Evolutionary conservation across 805 yeast genomes (phyloP).

Genomic region (Teunomyces barrocoloradensis): DNA sequence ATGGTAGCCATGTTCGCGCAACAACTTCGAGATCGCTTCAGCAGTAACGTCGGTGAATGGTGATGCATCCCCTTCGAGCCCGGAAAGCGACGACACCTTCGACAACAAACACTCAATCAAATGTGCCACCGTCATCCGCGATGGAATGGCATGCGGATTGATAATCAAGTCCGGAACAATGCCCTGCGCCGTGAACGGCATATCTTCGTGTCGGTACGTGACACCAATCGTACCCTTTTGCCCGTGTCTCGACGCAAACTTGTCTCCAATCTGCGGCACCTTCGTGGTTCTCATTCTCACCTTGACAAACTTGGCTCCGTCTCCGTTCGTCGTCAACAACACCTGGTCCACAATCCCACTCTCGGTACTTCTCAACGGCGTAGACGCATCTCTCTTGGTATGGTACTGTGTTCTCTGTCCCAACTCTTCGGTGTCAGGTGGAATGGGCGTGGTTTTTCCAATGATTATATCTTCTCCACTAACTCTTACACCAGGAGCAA

Average conservation of each 20-base stretch:
- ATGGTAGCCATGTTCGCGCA: conserved; percentile 95
- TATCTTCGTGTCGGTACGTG: conserved; percentile 96
- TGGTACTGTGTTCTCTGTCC: conserved; percentile 99
- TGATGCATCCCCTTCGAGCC: conserved; percentile 98
- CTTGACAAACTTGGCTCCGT: conserved; percentile 95
- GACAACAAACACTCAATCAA: conserved; percentile 96
- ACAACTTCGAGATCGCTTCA: conserved; percentile 88
- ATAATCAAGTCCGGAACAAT: conserved; percentile 95
- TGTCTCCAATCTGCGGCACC: conserved; percentile 98
- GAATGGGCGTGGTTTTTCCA: conserved; percentile 98
- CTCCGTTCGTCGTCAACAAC: conserved; percentile 93
- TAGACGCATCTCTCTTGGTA: conserved; percentile 97
- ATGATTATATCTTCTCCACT: conserved; percentile 98
- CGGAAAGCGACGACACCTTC: conserved; percentile 91
- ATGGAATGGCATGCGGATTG: conserved; percentile 99
- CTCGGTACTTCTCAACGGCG: conserved; percentile 95
- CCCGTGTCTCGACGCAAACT: conserved; percentile 99
- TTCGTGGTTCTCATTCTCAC: conserved; percentile 99
- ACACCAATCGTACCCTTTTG: conserved; percentile 99
- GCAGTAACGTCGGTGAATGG: conserved; percentile 99
- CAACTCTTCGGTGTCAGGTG: conserved; percentile 98
- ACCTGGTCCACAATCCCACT: conserved; percentile 99
- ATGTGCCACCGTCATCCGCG: conserved; percentile 99
- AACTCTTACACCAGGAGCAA: conserved; percentile 97
- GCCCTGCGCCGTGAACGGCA: conserved; percentile 97